Base-by-base conservation (phyloP, 768 basidiomycete species). In the Lentinula guzmanii region DNA sequence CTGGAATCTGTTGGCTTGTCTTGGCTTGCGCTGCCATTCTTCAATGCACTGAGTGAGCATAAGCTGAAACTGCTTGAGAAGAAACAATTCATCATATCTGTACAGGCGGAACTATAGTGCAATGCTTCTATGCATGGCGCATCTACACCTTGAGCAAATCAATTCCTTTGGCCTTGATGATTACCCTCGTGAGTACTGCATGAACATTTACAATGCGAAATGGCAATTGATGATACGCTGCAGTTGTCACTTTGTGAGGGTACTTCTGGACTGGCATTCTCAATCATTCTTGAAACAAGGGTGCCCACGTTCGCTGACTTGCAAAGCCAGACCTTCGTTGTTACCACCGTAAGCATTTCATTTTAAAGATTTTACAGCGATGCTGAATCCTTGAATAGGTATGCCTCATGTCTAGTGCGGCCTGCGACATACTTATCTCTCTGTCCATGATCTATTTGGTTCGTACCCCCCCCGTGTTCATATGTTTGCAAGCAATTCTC, bases 121-220 rank as follows among this genome's bases (percentile, higher is more conserved):
- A 52, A 21, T 52, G 52, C 33, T 52, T 52, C n/a, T 52, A 52
- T 52, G 52, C 52, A 52, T 52, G 52, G 52, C 52, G 52, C 1
- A 52, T 52, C 31, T 52, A 52, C 15, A 52, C 52, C 13, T 34
- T 52, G 52, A 52, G 52, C 33, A 52, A 52, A n/a, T 52, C 52
- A 11, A 52, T 37, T n/a, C 52, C 35, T 33, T 33, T 52, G 31
- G 7, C 52, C 11, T 10, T 52, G 15, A 5, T 52, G 6, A 52
- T 52, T 18, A 13, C n/a, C 18, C 16, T 52, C 4, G 52, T 52
- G n/a, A 52, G 52, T 33, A 48, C 21, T 24, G 18, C 37, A 43
- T n/a, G 16, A 43, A 15, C 13, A n/a, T 5, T 48, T 16, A 43
- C 4, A n/a, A 28, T 21, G 46, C 21, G n/a, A 7, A 11, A 43